Percentiles rank a stretch among this genome's conserved stretches.
These are phyloP conservation scores for Achaetomium macrosporum DNA, from an alignment of 2,329 filamentous ascomycete genomes.

Conservation along the genomic window DNA sequence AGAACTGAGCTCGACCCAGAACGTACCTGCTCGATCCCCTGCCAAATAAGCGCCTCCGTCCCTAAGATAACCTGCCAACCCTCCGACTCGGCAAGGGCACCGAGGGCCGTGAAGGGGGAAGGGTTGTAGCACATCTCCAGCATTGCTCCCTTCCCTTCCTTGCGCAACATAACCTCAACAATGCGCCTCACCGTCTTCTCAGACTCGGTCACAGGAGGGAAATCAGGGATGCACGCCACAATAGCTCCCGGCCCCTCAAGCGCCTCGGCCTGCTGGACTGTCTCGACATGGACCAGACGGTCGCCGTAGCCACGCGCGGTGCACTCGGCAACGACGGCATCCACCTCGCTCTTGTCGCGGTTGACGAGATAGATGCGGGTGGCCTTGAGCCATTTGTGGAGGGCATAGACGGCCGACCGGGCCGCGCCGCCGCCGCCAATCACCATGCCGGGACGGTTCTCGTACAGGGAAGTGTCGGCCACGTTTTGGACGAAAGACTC, in stretches of 20 bases:
- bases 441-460: slow-evolving; percentile 61
- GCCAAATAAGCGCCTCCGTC: slow-evolving; percentile 71
- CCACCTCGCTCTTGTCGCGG: slow-evolving; percentile 61
- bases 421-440: slow-evolving; percentile 74
- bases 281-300: slow-evolving; percentile 55
- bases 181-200: slow-evolving; percentile 58
- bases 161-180: slow-evolving; percentile 41
- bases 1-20: background rate
- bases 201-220: slow-evolving; percentile 57
- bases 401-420: slow-evolving; percentile 69
- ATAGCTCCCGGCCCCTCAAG: slow-evolving; percentile 60
- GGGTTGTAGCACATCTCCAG: slow-evolving; percentile 85
- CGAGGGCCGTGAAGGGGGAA: slow-evolving; percentile 60
- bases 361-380: slow-evolving; percentile 72
- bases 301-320: slow-evolving; percentile 52
- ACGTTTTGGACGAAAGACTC: slow-evolving; percentile 62
- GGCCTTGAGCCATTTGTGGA: slow-evolving; percentile 63
- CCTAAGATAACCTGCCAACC: slow-evolving; percentile 72
- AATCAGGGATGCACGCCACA: slow-evolving; percentile 70
- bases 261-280: slow-evolving; percentile 51
- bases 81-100: slow-evolving; percentile 50
- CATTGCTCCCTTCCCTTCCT: slow-evolving; percentile 58
- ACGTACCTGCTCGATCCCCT: slow-evolving; percentile 60
- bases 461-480: slow-evolving; percentile 38
- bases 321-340: slow-evolving; percentile 61